Percentiles rank a stretch among this genome's conserved stretches.
Conservation (phyloP, 495 filamentous ascomycete genomes). For the Podospora tetraspora region DNA sequence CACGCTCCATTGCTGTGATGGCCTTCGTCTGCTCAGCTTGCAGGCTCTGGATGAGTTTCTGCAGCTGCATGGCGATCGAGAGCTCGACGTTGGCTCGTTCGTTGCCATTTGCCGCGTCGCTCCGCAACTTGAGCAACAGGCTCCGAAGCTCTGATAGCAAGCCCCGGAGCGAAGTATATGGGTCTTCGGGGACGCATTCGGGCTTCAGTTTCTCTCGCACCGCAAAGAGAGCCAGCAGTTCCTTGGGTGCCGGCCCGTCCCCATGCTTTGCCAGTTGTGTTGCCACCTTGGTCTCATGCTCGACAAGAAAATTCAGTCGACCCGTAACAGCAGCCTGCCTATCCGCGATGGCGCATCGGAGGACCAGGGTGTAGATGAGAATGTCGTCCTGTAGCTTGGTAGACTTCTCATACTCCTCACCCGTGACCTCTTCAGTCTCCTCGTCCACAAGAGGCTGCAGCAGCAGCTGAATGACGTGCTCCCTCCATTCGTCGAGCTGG, state of each 20-base stretch:
- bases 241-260: slow-evolving; percentile 66
- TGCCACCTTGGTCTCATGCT: slow-evolving; percentile 62
- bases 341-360: slow-evolving; percentile 72
- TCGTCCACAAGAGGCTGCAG: slow-evolving; percentile 74
- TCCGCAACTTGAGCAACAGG: slow-evolving; percentile 56
- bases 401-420: slow-evolving; percentile 83
- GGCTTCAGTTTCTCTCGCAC: slow-evolving; percentile 55
- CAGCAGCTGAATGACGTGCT: slow-evolving; percentile 63
- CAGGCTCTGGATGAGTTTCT: slow-evolving; percentile 56
- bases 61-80: slow-evolving; percentile 47
- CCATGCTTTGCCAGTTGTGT: slow-evolving; percentile 53
- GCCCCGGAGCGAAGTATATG: slow-evolving; percentile 57
- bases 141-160: slow-evolving; percentile 64
- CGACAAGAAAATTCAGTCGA: slow-evolving; percentile 68
- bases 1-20: slow-evolving; percentile 56
- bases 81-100: slow-evolving; percentile 59
- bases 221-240: slow-evolving; percentile 57
- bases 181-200: slow-evolving; percentile 35
- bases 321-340: slow-evolving; percentile 70
- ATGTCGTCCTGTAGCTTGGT: slow-evolving; percentile 78
- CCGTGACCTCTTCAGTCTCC: slow-evolving; percentile 68
- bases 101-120: slow-evolving; percentile 55
- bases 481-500: slow-evolving; percentile 66
- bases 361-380: slow-evolving; percentile 72
- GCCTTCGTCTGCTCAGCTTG: slow-evolving; percentile 61